Percentiles rank a stretch among this genome's conserved stretches.
These are phyloP conservation scores for Pedinophyceae sp. DNA, from an alignment of 139 green algal species.

Conservation along the genomic window DNA sequence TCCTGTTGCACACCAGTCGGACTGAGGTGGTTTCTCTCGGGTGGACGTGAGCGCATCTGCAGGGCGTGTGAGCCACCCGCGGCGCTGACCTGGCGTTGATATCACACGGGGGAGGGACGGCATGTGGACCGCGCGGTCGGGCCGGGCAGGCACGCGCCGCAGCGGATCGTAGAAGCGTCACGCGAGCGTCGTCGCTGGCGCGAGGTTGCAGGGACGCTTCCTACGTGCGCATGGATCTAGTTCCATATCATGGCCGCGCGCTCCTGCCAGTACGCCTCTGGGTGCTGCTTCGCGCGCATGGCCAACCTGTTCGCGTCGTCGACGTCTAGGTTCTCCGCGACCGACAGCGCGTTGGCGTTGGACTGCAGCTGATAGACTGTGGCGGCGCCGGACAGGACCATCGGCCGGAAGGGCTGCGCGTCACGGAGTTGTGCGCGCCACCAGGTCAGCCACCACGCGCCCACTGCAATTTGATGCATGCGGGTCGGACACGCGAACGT, in stretches of 20 bases:
- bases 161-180: background rate
- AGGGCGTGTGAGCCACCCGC: background rate
- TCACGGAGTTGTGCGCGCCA: background rate
- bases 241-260: slow-evolving; percentile 19
- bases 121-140: background rate
- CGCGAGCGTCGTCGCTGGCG: background rate
- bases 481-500: background rate
- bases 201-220: too few species aligned
- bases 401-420: slow-evolving; percentile 22
- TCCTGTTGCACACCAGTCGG: too few species aligned
- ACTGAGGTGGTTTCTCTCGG: too few species aligned
- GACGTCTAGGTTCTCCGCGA: background rate
- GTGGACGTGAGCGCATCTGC: too few species aligned
- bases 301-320: slow-evolving; percentile 6
- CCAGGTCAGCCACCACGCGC: background rate
- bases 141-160: too few species aligned
- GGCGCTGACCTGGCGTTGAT: background rate
- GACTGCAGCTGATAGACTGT: slow-evolving; percentile 13
- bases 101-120: background rate
- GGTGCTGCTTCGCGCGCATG: slow-evolving; percentile 7
- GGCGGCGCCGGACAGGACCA: slow-evolving; percentile 25
- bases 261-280: slow-evolving; percentile 20
- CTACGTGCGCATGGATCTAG: slow-evolving; percentile 1
- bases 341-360: slow-evolving; percentile 20
- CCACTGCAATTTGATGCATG: background rate